These are phyloP conservation scores for Aspergillus taichungensis DNA, from an alignment of 495 filamentous ascomycete genomes.

Conservation along the genomic window DNA sequence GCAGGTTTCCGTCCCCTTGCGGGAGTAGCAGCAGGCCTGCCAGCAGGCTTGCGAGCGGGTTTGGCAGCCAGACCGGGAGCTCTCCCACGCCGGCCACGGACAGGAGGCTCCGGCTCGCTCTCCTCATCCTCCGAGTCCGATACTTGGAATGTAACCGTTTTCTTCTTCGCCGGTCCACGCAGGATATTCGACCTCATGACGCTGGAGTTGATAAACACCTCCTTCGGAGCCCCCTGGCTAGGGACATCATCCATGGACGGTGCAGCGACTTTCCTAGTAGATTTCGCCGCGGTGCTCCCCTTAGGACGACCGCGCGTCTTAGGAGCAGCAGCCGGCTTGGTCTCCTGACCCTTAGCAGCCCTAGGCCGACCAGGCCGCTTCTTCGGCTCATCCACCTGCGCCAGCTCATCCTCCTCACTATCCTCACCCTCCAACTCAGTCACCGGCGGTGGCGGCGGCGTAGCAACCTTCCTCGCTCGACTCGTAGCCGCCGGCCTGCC, in stretches of 20 bases:
- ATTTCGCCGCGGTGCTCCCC: constrained; percentile 6
- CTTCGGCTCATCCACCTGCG: constrained; percentile 22
- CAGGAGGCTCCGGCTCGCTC: constrained; percentile 15
- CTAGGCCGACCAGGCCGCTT: constrained; percentile 29
- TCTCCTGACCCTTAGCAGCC: constrained; percentile 4
- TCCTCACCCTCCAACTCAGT: constrained; percentile 8
- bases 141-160: constrained; percentile 46
- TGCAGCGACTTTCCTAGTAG: background rate
- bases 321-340: constrained; percentile 13
- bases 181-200: constrained; percentile 29
- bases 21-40: constrained; percentile 26
- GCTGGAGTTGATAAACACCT: constrained; percentile 24
- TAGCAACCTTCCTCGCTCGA: constrained; percentile 13
- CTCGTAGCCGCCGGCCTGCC: constrained; percentile 10
- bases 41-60: constrained; percentile 37
- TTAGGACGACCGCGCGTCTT: constrained; percentile 32
- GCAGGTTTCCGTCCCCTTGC: constrained; percentile 32
- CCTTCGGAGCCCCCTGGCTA: constrained; percentile 10
- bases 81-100: constrained; percentile 16
- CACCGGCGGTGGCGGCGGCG: constrained; percentile 2
- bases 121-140: constrained; percentile 27
- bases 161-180: constrained; percentile 38
- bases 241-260: background rate
- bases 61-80: constrained; percentile 36
- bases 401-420: constrained; percentile 17